Evolutionary conservation across 768 basidiomycete species (phyloP), one percentile per base, ranked within the genome.

Genomic region (Amyloporia xantha): DNA sequence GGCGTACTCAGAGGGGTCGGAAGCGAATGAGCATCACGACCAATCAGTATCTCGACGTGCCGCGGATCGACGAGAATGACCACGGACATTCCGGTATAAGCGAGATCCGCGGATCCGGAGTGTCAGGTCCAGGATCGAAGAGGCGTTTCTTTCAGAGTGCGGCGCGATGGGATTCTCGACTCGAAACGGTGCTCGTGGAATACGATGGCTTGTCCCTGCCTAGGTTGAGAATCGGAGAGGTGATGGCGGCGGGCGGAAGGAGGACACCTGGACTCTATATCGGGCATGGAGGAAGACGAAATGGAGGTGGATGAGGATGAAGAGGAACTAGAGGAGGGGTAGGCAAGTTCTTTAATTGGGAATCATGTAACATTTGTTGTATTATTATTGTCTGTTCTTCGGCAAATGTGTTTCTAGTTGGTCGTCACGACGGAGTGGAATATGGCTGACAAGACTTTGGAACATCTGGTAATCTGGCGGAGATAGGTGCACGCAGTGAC

Each of bases 1-100:
- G 59, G 21, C 65, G 61, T 15, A 59, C 63, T 20, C 66, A 66
- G 28, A 46, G 52, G 23, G 53, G 57, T 26, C 72, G 71, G 55
- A 78, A 78, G 54, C 77, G 81, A 48, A 86, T 88, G 82, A 86
- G 82, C 55, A 70, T 86, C 41, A 45, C 83, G 42, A 84, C 82
- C 15, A 78, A 78, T 50, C 73, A 77, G 47, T 80, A 76, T 53
- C 68, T 76, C 49, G 77, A 82, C 37, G 67, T 74, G 0, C 75
- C 77, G 0, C 48, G 58, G 5, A 68, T 74, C 10, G 77, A 74
- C 46, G 64, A 71, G 30, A 70, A 68, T 43, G 57, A 56, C 17
- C 67, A 66, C 25, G 70, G 74, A 51, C 72, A 67, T 40, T n/a
- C n/a, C n/a, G n/a, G n/a, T n/a, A n/a, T n/a, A n/a, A 71, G 68